Base-by-base conservation (phyloP, 2,329 filamentous ascomycete genomes). In the Boeremia exigua region DNA sequence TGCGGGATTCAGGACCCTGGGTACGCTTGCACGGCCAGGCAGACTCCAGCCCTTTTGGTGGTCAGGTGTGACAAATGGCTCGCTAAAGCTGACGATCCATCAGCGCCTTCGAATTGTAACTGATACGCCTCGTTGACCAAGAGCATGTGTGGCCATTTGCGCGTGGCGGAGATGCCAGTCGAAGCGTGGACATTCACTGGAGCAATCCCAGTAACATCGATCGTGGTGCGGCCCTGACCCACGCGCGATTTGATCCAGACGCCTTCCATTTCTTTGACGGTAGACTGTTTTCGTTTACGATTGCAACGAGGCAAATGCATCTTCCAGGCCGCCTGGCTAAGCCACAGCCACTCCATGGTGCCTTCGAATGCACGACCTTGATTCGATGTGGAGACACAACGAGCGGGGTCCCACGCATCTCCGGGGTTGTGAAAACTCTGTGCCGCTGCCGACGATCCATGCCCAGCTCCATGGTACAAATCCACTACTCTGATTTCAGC, bases 351-450 rank as follows among this genome's bases (percentile, higher is more conserved):
- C 43, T 48, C 14, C 33, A 15, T 48, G 42, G 42, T 45, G 40
- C 44, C 39, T 34, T 17, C 11, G 23, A 48, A 27, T 11, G 11
- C 7, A 29, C 12, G 42, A 17, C 39, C 30, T 37, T 63, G 54
- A 68, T 64, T 67, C 54, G 62, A 54, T 36, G 47, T 54, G 50
- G 8, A 53, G 48, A 54, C 45, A 56, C 60, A 61, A 61, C 58
- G 53, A 66, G 66, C 64, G 65, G 67, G 65, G 62, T 63, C 45
- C 58, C n/a, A 47, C 43, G 51, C 37, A 60, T 55, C 40, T 58
- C 42, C 44, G 60, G 60, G 58, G 50, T 53, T 40, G 23, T 63
- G 62, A 71, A 68, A 69, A 66, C 61, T 70, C 68, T 71, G 61
- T 67, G 55, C 64, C 65, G 66, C 51, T 62, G 57, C 64, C 62